Percentiles rank a stretch among this genome's conserved stretches.
Conservation (phyloP, 1,284 basidiomycete genomes). For the Ganoderma sp. region DNA sequence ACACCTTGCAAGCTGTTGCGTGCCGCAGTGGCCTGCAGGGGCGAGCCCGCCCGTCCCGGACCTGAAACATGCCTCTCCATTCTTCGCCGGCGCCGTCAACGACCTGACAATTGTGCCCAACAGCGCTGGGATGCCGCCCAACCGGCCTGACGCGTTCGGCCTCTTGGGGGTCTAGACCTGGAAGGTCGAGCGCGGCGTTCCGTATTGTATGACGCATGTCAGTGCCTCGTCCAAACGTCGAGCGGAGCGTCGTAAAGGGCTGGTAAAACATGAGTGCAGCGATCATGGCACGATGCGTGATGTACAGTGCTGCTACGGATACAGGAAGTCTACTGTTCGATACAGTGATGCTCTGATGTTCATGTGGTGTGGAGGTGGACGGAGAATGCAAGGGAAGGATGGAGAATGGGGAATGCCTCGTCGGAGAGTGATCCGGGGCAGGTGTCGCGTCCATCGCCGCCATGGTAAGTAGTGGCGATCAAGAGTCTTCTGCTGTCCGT, state of each 20-base stretch:
- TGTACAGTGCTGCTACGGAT: slow-evolving; percentile 1
- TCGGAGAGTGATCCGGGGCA: not conserved
- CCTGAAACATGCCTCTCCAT: not conserved
- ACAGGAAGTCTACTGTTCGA: not conserved
- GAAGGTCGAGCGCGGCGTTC: not conserved
- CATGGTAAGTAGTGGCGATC: not conserved
- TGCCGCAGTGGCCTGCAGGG: not conserved
- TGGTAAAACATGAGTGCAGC: not conserved
- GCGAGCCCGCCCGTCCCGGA: not conserved
- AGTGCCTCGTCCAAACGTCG: not conserved
- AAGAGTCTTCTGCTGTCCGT: not conserved
- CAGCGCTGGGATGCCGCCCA: not conserved
- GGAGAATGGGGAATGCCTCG: not conserved
- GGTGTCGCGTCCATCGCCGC: not conserved
- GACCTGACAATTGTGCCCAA: not conserved
- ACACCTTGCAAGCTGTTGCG: not conserved
- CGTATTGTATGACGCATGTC: not conserved
- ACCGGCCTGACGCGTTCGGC: not conserved
- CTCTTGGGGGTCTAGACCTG: not conserved
- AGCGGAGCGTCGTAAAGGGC: not conserved
- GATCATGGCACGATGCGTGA: not conserved
- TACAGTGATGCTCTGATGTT: not conserved
- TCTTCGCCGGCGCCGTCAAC: not conserved
- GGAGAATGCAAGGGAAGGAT: not conserved
- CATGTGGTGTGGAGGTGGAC: not conserved